Evolutionary conservation across 495 filamentous ascomycete species (phyloP), one percentile per base, ranked within the genome.

Genomic region (Neurospora sp.): DNA sequence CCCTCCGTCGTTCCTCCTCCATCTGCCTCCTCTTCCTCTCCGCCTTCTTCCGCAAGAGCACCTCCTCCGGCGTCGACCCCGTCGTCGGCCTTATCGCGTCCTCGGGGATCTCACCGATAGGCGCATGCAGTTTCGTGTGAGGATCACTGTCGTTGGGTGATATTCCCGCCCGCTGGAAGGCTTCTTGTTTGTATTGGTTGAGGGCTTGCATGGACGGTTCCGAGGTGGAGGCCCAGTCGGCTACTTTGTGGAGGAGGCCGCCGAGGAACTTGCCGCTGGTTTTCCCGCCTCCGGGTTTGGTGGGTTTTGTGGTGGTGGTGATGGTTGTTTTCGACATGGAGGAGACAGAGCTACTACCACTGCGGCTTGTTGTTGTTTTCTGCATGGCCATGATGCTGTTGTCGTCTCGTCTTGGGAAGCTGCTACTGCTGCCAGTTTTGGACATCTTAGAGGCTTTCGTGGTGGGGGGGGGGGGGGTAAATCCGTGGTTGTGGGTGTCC

Each of bases 161-260:
- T 37, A 83, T 69, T 14, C 80, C 79, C 0, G 81, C 81, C 38
- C 79, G 82, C 37, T 75, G 70, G 71, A 79, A 83, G 5, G 75
- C 73, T 9, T 81, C 78, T 65, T 80, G 81, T 70, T 80, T 81
- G 71, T 83, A 82, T 20, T 81, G 76, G 71, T 77, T 80, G 20
- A 82, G 72, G 0, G 80, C 82, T 14, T 83, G 79, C 16, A 78
- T 72, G 3, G 84, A 84, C 4, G 84, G 84, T 39, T 85, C 84
- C 41, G 78, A 80, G 9, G 79, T 77, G 0, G 79, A 76, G 10
- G 83, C 72, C 84, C 84, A 85, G 35, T 74, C 79, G 48, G 83
- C 82, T 45, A 85, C 70, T 37, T 83, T 81, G 68, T 75, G 74
- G 14, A 65, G 1, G 14, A 65, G 2, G 0, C 53, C 53, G 27